Conservation (phyloP, 768 basidiomycete species). For the Sistotremastrum suecicum region DNA sequence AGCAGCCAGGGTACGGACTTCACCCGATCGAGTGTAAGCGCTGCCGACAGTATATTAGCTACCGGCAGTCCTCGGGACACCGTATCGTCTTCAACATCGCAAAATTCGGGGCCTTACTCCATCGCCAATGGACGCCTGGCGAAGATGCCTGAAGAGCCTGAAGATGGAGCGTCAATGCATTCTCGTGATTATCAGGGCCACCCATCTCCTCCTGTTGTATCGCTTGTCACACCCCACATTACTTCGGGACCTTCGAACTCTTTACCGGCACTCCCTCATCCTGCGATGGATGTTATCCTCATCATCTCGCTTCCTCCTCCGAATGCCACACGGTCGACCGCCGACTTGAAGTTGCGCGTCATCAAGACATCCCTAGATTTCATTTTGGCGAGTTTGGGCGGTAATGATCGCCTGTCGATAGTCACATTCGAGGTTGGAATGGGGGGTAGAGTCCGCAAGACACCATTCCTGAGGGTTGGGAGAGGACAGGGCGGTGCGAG, state of each 20-base stretch:
- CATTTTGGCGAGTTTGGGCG: slow-evolving; percentile 58
- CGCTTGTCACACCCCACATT: slow-evolving; percentile 51
- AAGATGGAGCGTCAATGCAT: no score
- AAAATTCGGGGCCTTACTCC: slow-evolving; percentile 28
- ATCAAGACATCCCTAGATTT: slow-evolving; percentile 85
- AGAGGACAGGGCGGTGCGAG: slow-evolving; percentile 53
- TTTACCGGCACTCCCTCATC: slow-evolving; percentile 69
- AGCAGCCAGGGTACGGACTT: slow-evolving; percentile 53
- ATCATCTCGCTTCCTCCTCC: slow-evolving; percentile 79
- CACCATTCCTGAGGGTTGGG: slow-evolving; percentile 77
- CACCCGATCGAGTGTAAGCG: slow-evolving; percentile 29
- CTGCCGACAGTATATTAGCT: slow-evolving; percentile 51
- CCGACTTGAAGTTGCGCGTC: slow-evolving; percentile 76
- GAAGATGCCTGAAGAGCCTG: no score
- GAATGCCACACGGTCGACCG: slow-evolving; percentile 56
- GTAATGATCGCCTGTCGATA: slow-evolving; percentile 71
- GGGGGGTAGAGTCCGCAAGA: slow-evolving; percentile 74
- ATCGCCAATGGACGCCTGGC: no score
- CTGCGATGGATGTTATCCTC: slow-evolving; percentile 83
- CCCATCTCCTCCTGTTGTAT: no score
- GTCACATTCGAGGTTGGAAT: slow-evolving; percentile 88
- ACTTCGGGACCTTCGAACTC: slow-evolving; percentile 68
- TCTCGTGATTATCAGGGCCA: no score
- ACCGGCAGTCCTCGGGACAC: slow-evolving; percentile 50
- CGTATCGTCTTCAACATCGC: slow-evolving; percentile 60